Base-by-base conservation (phyloP, 2,329 filamentous ascomycete genomes). In the Biscogniauxia sp. region DNA sequence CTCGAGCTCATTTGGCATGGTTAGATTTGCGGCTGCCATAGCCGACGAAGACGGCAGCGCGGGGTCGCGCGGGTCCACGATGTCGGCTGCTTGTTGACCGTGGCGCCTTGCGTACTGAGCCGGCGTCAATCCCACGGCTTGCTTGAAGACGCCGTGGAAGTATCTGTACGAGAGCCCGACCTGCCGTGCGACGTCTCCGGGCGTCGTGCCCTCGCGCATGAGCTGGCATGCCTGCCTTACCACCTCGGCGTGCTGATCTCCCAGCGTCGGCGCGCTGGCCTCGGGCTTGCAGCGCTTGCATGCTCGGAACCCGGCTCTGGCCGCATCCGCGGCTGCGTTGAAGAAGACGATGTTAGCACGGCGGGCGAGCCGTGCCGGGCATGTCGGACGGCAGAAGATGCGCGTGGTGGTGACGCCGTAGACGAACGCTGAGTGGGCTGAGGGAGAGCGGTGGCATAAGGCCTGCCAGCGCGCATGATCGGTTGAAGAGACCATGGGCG, bases 361-460 rank as follows among this genome's bases (percentile, higher is more conserved):
- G 1, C 85, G 80, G 1, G 87, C 84, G 13, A 88, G 80, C 0
- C 86, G 80, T 1, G 84, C 84, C 17, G 82, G 81, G 70, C 86
- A 89, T 20, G 80, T 84, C 1, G 86, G 85, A 1, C 85, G 80
- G 70, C 86, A 88, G 73, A 85, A 88, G 61, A 81, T 77, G 62
- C 75, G 73, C n/a, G 79, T 80, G 0, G 78, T 78, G 56, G 71
- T 71, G 4, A 80, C 79, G 55, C 65, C 78, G 67, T 80, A 81
- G 53, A 81, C 72, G 57, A 81, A 81, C 23, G 23, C 2, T 3
- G 23, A 23, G 23, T 23, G 23, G 23, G 23, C 23, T 5, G 23
- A 23, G 23, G 23, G 23, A 23, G 23, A 23, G 23, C 23, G 23
- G 23, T 3, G 23, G 23, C 23, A 23, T 5, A 23, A 23, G 23